Evolutionary conservation across 345 rosid species (phyloP).

Genomic region (Ricinus communis): DNA sequence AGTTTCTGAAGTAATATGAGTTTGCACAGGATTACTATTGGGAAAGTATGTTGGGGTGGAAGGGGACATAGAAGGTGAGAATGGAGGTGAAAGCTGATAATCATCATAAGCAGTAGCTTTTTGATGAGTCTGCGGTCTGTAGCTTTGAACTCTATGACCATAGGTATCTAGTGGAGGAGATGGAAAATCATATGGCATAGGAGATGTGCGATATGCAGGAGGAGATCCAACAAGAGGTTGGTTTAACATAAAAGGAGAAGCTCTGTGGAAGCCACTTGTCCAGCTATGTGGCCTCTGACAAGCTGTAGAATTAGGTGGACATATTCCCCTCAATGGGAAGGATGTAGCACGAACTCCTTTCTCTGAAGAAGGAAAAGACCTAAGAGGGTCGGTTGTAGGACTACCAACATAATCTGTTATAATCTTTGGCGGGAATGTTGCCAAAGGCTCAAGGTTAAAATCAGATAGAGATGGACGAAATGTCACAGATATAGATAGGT

Average conservation of each 20-base stretch:
- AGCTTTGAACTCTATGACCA: conserved; percentile 41
- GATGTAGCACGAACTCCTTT: conserved; percentile 53
- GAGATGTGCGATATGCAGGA: conserved; percentile 48
- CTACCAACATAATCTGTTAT: conserved; percentile 85
- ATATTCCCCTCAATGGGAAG: conserved; percentile 53
- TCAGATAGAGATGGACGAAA: conserved; percentile 63
- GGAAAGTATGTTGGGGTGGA: conserved; percentile 55
- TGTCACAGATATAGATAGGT: conserved; percentile 58
- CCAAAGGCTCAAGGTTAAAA: conserved; percentile 62
- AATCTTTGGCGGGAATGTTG: conserved; percentile 68
- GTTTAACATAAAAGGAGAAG: conserved; percentile 41
- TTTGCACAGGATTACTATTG: conserved; percentile 40
- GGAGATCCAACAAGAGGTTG: conserved; percentile 52
- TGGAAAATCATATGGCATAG: too few relatives aligned
- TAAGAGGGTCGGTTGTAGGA: conserved; percentile 75
- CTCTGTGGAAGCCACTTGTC: conserved; percentile 82
- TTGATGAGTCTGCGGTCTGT: conserved; percentile 36
- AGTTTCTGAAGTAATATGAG: conserved; percentile 55
- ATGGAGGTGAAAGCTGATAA: conserved; percentile 87
- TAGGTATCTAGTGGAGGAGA: too few relatives aligned
- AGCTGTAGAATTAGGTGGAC: conserved; percentile 50
- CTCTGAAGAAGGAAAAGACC: too few relatives aligned
- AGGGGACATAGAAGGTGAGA: conserved; percentile 70
- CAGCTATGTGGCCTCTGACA: conserved; percentile 82
- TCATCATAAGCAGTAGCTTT: conserved; percentile 45